Base-by-base conservation (phyloP, 768 basidiomycete genomes). In the Tulasnella sp. region DNA sequence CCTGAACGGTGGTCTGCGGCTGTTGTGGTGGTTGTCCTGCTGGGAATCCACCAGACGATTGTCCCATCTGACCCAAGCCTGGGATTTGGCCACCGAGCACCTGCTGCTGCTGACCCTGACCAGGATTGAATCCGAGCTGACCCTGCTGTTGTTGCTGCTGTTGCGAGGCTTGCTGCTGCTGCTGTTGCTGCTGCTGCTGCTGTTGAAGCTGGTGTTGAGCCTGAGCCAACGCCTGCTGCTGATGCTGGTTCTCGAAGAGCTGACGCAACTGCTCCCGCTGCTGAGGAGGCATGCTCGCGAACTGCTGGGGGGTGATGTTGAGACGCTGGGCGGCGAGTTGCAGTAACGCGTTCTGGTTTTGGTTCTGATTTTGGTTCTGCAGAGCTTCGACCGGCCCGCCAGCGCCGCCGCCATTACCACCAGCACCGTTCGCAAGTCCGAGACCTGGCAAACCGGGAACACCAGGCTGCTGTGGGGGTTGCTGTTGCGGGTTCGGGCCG, bases 81-180 rank as follows among this genome's bases (percentile, higher is more conserved):
- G 55, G 39, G 37, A 61, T 39, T 7, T 35, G 35, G 32, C 23
- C 13, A 37, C 57, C 55, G 16, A 40, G 29, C 18, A 4, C 20
- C 32, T 67, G 75, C 55, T 76, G 75, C 55, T 57, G 51, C 55
- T 61, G 75, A 29, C 32, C 29, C 75, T 76, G 75, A 18, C 48
- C 75, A 26, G 48, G 35, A 32, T 57, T 69, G 40, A 57, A 29
- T n/a, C 7, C 5, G 5, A 74, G 44, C 51, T 69, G 57, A 9
- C 39, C 10, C 46, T 55, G 74, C 13, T 75, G 74, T 67, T 75
- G 74, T 57, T 55, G 74, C 46, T 55, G 74, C 13, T 75, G 74
- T 67, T 75, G 74, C 26, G 15, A 51, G 23, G 55, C 29, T 51
- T 75, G 74, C 48, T 75, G 74, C 5, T 35, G 74, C 4, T 51